These are phyloP conservation scores for Barnettozyma populi DNA, from an alignment of 805 yeast genomes.

Conservation along the genomic window DNA sequence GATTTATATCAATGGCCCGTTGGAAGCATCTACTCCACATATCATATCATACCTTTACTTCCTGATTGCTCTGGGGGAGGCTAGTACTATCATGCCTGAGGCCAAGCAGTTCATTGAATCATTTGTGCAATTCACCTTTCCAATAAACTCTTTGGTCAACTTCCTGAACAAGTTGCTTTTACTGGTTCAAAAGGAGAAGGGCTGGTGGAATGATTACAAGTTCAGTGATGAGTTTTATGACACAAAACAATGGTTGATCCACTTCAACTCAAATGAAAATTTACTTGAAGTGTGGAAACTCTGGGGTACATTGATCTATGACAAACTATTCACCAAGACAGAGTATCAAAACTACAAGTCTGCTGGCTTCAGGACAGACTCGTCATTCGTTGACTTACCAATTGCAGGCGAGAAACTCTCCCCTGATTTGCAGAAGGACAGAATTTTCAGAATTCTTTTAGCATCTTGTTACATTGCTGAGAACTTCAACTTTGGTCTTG, in stretches of 20 bases:
- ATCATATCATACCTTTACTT: constrained; percentile 74
- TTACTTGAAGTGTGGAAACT: constrained; percentile 78
- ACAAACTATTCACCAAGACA: constrained; percentile 46
- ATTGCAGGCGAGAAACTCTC: constrained; percentile 52
- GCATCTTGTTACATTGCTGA: constrained; percentile 49
- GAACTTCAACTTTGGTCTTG: constrained; percentile 48
- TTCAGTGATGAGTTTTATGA: constrained; percentile 16
- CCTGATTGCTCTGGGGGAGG: constrained; percentile 56
- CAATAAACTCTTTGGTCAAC: constrained; percentile 62
- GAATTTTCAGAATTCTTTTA: constrained; percentile 46
- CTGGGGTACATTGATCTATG: constrained; percentile 84
- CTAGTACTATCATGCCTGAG: constrained; percentile 40
- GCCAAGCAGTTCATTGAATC: constrained; percentile 44
- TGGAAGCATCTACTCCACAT: constrained; percentile 64
- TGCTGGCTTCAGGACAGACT: constrained; percentile 52
- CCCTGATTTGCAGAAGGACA: constrained; percentile 36
- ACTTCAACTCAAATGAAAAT: constrained; percentile 54
- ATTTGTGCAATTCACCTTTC: constrained; percentile 51
- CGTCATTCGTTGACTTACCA: constrained; percentile 54
- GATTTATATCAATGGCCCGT: constrained; percentile 65
- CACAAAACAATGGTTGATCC: constrained; percentile 31
- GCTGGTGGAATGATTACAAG: constrained; percentile 14
- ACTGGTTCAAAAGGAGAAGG: constrained; percentile 20
- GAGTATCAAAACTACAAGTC: constrained; percentile 44
- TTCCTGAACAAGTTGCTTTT: constrained; percentile 56